These are phyloP conservation scores for Picea sitchensis DNA, from an alignment of 75 land plant species.

Conservation along the genomic window DNA sequence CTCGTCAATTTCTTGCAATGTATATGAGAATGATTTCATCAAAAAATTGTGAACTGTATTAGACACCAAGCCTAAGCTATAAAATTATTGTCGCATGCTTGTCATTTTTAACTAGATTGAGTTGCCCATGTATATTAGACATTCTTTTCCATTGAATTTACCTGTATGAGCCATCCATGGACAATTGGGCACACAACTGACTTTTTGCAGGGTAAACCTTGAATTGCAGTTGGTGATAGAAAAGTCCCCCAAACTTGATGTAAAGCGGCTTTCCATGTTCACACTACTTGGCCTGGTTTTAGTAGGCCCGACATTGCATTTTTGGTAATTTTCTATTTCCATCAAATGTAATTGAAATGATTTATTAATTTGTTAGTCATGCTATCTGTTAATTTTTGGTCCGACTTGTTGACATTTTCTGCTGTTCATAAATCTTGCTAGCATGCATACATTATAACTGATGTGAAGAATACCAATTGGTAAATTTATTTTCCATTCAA, in stretches of 20 bases:
- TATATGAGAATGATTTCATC: too few relatives aligned
- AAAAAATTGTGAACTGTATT: too few relatives aligned
- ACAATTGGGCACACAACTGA: not conserved
- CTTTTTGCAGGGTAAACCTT: not conserved
- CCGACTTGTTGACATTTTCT: not conserved
- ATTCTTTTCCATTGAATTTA: not conserved
- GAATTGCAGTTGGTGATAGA: conserved; percentile 69
- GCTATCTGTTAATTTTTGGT: not conserved
- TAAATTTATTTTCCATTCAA: not conserved
- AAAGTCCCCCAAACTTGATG: conserved; percentile 46
- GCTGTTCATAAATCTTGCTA: not conserved
- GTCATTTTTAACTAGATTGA: too few relatives aligned
- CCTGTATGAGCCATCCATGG: not conserved
- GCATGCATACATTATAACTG: not conserved
- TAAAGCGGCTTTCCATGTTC: conserved; percentile 63
- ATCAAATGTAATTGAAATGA: not conserved
- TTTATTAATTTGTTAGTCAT: not conserved
- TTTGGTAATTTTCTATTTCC: conserved; percentile 58
- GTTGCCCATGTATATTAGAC: too few relatives aligned
- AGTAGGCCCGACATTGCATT: conserved; percentile 93
- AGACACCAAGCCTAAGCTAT: too few relatives aligned
- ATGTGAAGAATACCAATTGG: not conserved
- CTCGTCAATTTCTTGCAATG: too few relatives aligned
- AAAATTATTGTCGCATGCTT: too few relatives aligned
- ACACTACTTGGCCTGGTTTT: conserved; percentile 76